Evolutionary conservation across 352 stramenopile genomes (phyloP), one percentile per base, ranked within the genome.

Genomic region (Pythium myriotylum): DNA sequence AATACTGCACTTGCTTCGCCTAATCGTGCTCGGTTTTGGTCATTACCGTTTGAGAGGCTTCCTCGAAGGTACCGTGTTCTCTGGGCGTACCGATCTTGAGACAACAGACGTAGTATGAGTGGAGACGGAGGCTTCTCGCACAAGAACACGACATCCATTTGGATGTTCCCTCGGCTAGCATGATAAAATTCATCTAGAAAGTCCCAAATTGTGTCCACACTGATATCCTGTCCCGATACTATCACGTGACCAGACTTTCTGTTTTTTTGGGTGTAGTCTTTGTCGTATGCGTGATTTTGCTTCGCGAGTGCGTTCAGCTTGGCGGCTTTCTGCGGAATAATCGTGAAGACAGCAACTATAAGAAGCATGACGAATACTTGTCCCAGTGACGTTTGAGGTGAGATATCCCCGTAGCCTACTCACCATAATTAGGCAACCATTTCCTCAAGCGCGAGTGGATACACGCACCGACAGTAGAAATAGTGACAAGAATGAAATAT

Each of bases 161-260:
- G 54, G 17, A 91, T 88, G 7, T 69, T 73, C 0, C 79, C 82
- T 33, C 82, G 74, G 33, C 72, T 88, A 9, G 60, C 54, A 52
- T 91, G 82, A 45, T 89, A 91, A 49, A 91, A 91, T 43, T 91
- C 82, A 54, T 84, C 68, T 20, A 91, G 66, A 49, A 91, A 91
- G 24, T 86, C 77, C 20, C 80, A 60, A 17, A 79, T 77, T 12
- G 58, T 66, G 45, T 77, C 78, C 4, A 57, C 61, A 2, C 74
- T 73, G 13, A 91, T 39, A 13, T 79, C 73, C 26, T 78, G 65
- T 0, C 79, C 76, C 13, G 70, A 80, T 17, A 91, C 79, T 23
- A 91, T 75, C 1, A 91, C 76, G 43, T 91, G 82, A 9, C 82
- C 79, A 20, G 77, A 79, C 6, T 65, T 67, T 13, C 79, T 79